Evolutionary conservation across 257 asterid genomes (phyloP), one percentile per base, ranked within the genome.

Genomic region (Nicotiana noctiflora): DNA sequence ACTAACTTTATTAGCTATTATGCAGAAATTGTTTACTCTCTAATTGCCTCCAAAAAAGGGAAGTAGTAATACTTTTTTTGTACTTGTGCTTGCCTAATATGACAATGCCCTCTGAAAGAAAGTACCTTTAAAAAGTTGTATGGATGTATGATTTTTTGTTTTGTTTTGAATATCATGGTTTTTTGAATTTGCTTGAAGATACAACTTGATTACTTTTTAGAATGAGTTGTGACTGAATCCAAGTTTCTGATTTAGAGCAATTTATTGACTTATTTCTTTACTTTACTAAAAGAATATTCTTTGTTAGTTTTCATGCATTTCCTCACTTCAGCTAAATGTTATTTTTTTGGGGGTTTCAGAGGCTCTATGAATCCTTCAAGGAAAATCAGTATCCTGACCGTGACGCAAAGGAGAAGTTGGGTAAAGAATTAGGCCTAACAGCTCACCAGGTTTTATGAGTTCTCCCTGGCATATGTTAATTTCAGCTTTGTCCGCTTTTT

Each of bases 311-410:
- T 44, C 59, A 72, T 72, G 34, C 59, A 70, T 70, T 72, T 72
- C 19, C 59, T 5, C 32, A 23, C 59, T 74, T 49, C 25, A 49
- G 44, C 14, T 49, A 15, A 25, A 25, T 46, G 6, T 10, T n/a
- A n/a, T 46, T 74, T 74, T n/a, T 74, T 25, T 40, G 37, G 62
- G 78, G 44, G 79, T 65, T 87, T 88, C 97, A 95, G 99, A 90
- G 88, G 84, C 97, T 96, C 57, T 76, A 80, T 57, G 91, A 89
- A 79, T 90, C 89, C 84, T 96, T 92, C 90, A 88, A 63, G 81
- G 90, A 89, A 88, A 90, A 96, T 86, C 93, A 92, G 57, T 94
- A 94, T 84, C 99, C 98, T 11, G 88, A 90, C 53, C 89, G 83
- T 77, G 85, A 77, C 15, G 90, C 29, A 79, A 96, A 88, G 83